Percentiles rank a stretch among this genome's conserved stretches.
Evolutionary conservation across 371 early-diverging fungal genomes (phyloP).

Genomic region (Phascolomyces articulosus): DNA sequence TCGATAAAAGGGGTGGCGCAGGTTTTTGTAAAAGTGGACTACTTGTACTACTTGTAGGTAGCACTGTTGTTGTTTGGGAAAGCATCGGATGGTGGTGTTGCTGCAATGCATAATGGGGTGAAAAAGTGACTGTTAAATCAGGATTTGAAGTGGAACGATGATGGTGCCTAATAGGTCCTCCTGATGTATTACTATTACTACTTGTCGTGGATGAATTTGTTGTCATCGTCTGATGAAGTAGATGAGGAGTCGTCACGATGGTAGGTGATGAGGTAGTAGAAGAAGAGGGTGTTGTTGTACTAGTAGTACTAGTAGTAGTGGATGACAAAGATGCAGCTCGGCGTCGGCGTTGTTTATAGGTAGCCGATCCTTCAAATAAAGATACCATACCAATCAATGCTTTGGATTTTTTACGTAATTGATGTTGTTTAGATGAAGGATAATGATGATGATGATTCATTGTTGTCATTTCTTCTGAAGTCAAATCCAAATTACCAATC

Average conservation of each 20-base stretch:
- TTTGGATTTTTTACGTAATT: slow-evolving; percentile 27
- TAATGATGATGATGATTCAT: no score
- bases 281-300: background rate
- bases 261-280: background rate
- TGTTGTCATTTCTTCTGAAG: background rate
- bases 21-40: slow-evolving; percentile 1
- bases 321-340: slow-evolving; percentile 33
- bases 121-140: background rate
- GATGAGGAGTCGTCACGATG: background rate
- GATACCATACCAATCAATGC: slow-evolving; percentile 63
- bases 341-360: slow-evolving; percentile 75
- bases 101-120: background rate
- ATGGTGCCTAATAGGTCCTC: slow-evolving; percentile 5
- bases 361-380: slow-evolving; percentile 71
- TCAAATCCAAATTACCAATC: slow-evolving; percentile 4
- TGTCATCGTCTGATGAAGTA: background rate
- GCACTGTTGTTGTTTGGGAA: background rate
- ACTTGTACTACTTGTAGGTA: slow-evolving; percentile 2
- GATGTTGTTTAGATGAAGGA: background rate
- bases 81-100: slow-evolving; percentile 4
- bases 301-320: no score
- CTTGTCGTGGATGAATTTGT: background rate
- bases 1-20: slow-evolving; percentile 9
- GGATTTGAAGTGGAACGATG: slow-evolving; percentile 14
- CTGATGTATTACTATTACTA: background rate